Conservation (phyloP, 2,329 filamentous ascomycete species). For the Ophiostoma pallidulum region DNA sequence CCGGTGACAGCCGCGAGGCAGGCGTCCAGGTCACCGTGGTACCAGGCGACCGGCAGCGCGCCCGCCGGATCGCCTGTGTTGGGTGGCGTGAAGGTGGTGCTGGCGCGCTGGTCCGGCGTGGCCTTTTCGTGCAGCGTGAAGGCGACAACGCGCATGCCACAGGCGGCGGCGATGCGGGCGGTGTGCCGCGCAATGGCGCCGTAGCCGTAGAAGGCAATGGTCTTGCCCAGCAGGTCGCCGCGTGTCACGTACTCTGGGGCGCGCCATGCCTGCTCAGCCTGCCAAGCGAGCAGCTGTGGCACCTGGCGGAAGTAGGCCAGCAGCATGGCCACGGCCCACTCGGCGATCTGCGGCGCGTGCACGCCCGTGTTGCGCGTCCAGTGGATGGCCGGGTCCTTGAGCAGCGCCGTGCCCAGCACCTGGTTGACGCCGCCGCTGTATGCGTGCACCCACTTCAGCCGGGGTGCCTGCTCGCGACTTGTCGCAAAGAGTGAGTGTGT, state of each 20-base stretch:
- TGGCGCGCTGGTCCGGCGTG: conserved; percentile 53
- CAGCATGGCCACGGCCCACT: conserved; percentile 45
- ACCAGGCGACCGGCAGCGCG: conserved; percentile 39
- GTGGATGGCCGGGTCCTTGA: conserved; percentile 2
- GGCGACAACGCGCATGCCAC: conserved; percentile 66
- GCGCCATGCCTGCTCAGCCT: conserved; percentile 15
- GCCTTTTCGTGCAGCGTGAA: conserved; percentile 62
- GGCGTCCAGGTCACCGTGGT: conserved; percentile 38
- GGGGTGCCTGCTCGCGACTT: conserved; percentile 1
- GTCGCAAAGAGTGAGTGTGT: conserved; percentile 8
- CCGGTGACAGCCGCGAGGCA: conserved; percentile 31
- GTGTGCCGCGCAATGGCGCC: conserved; percentile 44
- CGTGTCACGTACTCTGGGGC: neutral
- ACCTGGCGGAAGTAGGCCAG: conserved; percentile 20
- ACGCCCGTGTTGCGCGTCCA: conserved; percentile 12
- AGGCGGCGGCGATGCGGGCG: conserved; percentile 47
- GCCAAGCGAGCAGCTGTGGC: conserved; percentile 25
- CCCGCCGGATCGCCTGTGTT: conserved; percentile 50
- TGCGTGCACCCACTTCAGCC: conserved; percentile 8
- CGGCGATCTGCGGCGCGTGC: conserved; percentile 39
- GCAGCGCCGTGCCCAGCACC: conserved; percentile 1
- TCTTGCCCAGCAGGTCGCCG: conserved; percentile 8
- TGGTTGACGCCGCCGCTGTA: conserved; percentile 14
- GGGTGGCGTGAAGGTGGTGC: conserved; percentile 57
- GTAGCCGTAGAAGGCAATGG: conserved; percentile 36